Percentiles rank a stretch among this genome's conserved stretches.
Conservation (phyloP, 2,329 filamentous ascomycete genomes). For the Pyrenophora graminea region DNA sequence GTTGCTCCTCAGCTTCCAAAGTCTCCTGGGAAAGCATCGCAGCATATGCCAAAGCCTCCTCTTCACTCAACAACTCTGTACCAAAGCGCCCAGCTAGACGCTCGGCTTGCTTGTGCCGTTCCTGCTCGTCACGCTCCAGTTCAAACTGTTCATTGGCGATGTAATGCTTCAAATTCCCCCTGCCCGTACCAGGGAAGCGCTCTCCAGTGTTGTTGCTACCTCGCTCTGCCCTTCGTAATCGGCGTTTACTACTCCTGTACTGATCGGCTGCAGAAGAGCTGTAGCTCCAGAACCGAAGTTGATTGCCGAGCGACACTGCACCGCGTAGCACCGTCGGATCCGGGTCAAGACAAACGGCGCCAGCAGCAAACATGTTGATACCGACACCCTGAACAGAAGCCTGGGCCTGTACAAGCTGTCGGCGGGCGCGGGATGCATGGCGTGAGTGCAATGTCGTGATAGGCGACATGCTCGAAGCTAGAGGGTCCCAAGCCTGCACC, state of each 20-base stretch:
- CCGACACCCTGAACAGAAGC: constrained; percentile 69
- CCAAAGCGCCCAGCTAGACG: constrained; percentile 81
- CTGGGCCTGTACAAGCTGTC: constrained; percentile 70
- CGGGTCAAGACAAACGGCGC: constrained; percentile 83
- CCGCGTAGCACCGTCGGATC: constrained; percentile 85
- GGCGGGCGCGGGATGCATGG: constrained; percentile 79
- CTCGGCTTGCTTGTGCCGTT: constrained; percentile 68
- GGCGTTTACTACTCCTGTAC: constrained; percentile 77
- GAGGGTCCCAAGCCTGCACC: constrained; percentile 95
- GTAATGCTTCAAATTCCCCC: constrained; percentile 75
- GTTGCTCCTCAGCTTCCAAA: constrained; percentile 54
- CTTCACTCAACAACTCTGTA: constrained; percentile 70
- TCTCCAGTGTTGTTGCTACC: constrained; percentile 64
- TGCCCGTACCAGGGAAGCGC: constrained; percentile 64
- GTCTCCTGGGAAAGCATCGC: constrained; percentile 65
- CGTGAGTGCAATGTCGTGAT: constrained; percentile 86
- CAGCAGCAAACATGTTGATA: constrained; percentile 78
- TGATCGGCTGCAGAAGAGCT: constrained; percentile 78
- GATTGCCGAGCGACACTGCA: constrained; percentile 82
- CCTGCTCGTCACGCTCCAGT: constrained; percentile 72
- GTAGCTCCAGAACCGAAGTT: constrained; percentile 91
- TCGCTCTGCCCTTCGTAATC: constrained; percentile 69
- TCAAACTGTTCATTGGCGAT: constrained; percentile 87
- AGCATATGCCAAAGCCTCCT: constrained; percentile 66
- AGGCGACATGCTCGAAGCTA: constrained; percentile 77